These are phyloP conservation scores for Venturia aucupariae DNA, from an alignment of 2,329 filamentous ascomycete species.

Conservation along the genomic window DNA sequence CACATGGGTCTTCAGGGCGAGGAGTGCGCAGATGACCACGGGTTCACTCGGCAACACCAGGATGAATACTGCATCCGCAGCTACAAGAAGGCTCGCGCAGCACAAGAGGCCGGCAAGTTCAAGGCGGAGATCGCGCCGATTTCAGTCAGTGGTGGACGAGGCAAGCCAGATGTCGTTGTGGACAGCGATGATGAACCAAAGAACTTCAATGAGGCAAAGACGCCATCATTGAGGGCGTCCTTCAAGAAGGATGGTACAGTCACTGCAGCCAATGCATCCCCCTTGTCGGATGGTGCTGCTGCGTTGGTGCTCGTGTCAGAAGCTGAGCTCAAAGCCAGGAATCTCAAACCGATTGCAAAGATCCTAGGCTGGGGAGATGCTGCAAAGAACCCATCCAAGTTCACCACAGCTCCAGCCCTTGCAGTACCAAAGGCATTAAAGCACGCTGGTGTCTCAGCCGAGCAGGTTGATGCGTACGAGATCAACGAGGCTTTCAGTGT, in stretches of 20 bases:
- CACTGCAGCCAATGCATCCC: slow-evolving; percentile 92
- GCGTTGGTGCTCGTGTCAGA: slow-evolving; percentile 91
- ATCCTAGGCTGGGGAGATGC: slow-evolving; percentile 97
- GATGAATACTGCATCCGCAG: slow-evolving; percentile 93
- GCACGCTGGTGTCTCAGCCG: slow-evolving; percentile 74
- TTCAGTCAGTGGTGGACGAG: slow-evolving; percentile 77
- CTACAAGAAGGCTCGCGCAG: slow-evolving; percentile 87
- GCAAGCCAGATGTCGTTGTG: slow-evolving; percentile 75
- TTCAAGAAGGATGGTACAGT: slow-evolving; percentile 84
- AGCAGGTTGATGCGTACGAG: slow-evolving; percentile 85
- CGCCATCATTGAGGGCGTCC: slow-evolving; percentile 51
- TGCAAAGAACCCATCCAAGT: slow-evolving; percentile 82
- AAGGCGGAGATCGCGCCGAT: slow-evolving; percentile 79
- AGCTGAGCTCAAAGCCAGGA: slow-evolving; percentile 84
- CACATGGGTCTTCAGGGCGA: slow-evolving; percentile 94
- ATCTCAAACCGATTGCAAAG: slow-evolving; percentile 86
- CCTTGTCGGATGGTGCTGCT: slow-evolving; percentile 88
- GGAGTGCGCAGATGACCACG: slow-evolving; percentile 80
- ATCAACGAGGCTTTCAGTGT: slow-evolving; percentile 99
- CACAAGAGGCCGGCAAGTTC: slow-evolving; percentile 74
- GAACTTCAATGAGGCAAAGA: slow-evolving; percentile 56
- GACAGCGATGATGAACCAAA: slow-evolving; percentile 91
- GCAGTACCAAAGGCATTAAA: slow-evolving; percentile 96
- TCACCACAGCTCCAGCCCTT: slow-evolving; percentile 87
- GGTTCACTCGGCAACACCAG: slow-evolving; percentile 72